phyloP scores from a whole-genome alignment of 768 basidiomycete genomes.

The Mrakia gelida region DNA sequence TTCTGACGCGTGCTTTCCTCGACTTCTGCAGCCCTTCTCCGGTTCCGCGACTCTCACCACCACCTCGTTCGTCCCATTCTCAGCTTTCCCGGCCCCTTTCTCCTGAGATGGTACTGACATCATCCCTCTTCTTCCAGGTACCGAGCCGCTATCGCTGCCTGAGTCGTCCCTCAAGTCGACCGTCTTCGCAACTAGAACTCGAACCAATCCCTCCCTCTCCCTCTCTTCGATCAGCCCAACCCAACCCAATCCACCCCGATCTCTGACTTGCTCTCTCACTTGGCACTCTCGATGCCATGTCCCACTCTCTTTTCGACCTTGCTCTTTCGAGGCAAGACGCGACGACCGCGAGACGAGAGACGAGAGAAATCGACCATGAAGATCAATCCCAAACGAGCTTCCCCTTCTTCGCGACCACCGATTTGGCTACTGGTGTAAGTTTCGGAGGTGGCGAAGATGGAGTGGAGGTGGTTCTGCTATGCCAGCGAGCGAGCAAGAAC shows the following conservation, averaged over 20 bases:
- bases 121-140: background rate
- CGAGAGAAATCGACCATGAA: background rate
- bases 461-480: background rate
- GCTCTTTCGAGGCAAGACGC: too few relatives aligned
- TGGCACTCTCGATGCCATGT: too few relatives aligned
- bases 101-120: too few relatives aligned
- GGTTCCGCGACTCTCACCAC: background rate
- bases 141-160: background rate
- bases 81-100: too few relatives aligned
- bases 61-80: background rate
- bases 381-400: constrained; percentile 11
- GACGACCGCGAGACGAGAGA: background rate
- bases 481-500: background rate
- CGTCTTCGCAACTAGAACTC: too few relatives aligned
- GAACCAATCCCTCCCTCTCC: too few relatives aligned
- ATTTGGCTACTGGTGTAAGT: background rate
- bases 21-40: background rate
- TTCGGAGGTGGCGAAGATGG: background rate
- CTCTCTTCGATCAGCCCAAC: background rate
- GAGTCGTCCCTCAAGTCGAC: background rate
- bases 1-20: too few relatives aligned
- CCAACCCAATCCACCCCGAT: too few relatives aligned
- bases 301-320: too few relatives aligned
- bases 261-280: too few relatives aligned
- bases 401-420: constrained; percentile 5